Evolutionary conservation across 495 filamentous ascomycete species (phyloP).

Genomic region (Penicillium roqueforti): DNA sequence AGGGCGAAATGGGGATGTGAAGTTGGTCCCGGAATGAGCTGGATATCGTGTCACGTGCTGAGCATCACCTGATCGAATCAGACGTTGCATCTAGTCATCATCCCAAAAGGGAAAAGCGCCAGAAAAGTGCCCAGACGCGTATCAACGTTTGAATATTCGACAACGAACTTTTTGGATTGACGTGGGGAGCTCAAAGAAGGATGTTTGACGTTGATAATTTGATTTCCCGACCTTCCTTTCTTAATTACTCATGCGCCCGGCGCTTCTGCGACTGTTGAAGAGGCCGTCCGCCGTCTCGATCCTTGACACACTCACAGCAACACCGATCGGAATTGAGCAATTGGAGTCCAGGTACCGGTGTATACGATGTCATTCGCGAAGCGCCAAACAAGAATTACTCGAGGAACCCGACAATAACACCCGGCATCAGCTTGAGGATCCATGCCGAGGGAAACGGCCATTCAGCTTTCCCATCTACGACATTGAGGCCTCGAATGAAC

Average conservation of each 20-base stretch:
- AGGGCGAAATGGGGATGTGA: slow-evolving; percentile 31
- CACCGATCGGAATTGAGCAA: slow-evolving; percentile 37
- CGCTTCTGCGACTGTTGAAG: slow-evolving; percentile 51
- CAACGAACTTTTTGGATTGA: slow-evolving; percentile 10
- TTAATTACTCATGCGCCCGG: slow-evolving; percentile 47
- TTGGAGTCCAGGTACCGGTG: slow-evolving; percentile 29
- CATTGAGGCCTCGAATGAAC: slow-evolving; percentile 19
- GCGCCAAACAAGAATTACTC: not conserved
- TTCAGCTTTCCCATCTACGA: slow-evolving; percentile 32
- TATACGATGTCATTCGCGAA: slow-evolving; percentile 29
- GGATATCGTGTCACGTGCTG: slow-evolving; percentile 10
- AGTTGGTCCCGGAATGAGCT: slow-evolving; percentile 31
- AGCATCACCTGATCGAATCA: slow-evolving; percentile 20
- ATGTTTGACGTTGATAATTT: slow-evolving; percentile 24
- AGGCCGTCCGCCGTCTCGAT: slow-evolving; percentile 50
- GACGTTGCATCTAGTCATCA: slow-evolving; percentile 11
- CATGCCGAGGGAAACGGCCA: slow-evolving; percentile 13
- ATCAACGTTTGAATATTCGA: slow-evolving; percentile 5
- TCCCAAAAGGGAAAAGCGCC: slow-evolving; percentile 24
- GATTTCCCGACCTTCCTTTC: slow-evolving; percentile 14
- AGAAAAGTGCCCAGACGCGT: slow-evolving; percentile 9
- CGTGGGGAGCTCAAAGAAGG: slow-evolving; percentile 16
- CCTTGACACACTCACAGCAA: slow-evolving; percentile 39
- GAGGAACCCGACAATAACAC: slow-evolving; percentile 2
- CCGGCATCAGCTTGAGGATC: not conserved